A percentile compares a stretch with the other conserved stretches of the same genome.
Conservation (phyloP, 2,329 filamentous ascomycete species). For the Diplodia scrobiculata region DNA sequence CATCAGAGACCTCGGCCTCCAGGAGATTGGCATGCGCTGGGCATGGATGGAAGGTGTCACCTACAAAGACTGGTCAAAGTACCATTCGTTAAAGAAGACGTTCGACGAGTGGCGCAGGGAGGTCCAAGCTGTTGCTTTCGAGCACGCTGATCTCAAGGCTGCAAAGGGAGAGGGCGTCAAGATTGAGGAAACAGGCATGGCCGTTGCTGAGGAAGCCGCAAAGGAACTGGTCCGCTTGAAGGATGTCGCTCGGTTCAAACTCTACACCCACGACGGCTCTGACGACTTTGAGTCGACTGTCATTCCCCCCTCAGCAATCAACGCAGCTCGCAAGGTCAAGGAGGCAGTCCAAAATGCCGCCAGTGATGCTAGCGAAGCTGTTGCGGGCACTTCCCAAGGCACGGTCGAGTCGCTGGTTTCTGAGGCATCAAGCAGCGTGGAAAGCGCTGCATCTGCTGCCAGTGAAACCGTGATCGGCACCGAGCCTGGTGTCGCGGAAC, state of each 20-base stretch:
- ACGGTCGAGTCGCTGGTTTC: constrained; percentile 44
- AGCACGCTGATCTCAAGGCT: constrained; percentile 69
- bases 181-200: constrained; percentile 79
- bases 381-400: constrained; percentile 40
- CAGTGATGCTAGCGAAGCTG: constrained; percentile 35
- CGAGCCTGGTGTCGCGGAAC: constrained; percentile 36
- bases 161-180: constrained; percentile 69
- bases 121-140: constrained; percentile 72
- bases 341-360: constrained; percentile 38
- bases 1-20: constrained; percentile 79
- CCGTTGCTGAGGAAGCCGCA: constrained; percentile 73
- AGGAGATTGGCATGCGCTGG: constrained; percentile 91
- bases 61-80: constrained; percentile 96
- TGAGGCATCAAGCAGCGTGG: constrained; percentile 34
- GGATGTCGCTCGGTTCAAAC: constrained; percentile 82
- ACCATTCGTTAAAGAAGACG: constrained; percentile 80
- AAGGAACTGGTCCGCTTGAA: constrained; percentile 79
- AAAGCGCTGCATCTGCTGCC: constrained; percentile 35
- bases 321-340: constrained; percentile 48
- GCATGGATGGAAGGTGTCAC: constrained; percentile 94
- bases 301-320: constrained; percentile 59
- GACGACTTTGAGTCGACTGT: constrained; percentile 75
- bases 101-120: constrained; percentile 84
- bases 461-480: constrained; percentile 35
- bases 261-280: constrained; percentile 69